A percentile compares a stretch with the other conserved stretches of the same genome.
phyloP scores from a whole-genome alignment of 192 early-diverging fungal genomes.

The Entomortierella lignicola region DNA sequence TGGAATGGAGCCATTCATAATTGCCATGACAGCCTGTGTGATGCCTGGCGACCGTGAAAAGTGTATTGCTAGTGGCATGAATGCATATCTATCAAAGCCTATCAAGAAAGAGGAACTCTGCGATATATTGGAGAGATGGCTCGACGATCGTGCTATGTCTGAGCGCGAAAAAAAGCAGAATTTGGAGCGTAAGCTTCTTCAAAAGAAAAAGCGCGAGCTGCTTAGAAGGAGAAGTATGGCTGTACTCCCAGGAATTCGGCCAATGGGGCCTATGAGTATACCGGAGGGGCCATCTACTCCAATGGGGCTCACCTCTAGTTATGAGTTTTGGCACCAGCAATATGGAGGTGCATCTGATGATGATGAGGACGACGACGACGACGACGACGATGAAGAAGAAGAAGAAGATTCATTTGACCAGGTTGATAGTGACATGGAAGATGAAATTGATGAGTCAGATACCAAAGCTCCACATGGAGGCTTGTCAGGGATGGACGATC shows the following conservation, averaged over 20 bases:
- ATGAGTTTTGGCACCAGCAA: constrained; percentile 15
- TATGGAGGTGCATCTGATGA: constrained; percentile 8
- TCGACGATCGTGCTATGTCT: constrained; percentile 24
- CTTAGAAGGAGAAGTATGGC: constrained; percentile 34
- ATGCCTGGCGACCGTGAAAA: constrained; percentile 51
- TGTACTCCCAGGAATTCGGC: background rate
- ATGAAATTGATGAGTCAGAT: background rate
- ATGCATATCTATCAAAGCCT: constrained; percentile 62
- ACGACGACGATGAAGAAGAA: constrained; percentile 17
- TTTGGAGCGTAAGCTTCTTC: constrained; percentile 22
- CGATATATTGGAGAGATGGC: constrained; percentile 33
- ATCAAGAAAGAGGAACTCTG: constrained; percentile 60
- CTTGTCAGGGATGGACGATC: background rate
- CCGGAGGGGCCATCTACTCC: background rate
- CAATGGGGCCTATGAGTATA: background rate
- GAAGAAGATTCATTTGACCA: background rate
- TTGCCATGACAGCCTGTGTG: constrained; percentile 53
- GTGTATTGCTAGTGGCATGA: constrained; percentile 61
- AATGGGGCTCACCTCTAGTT: background rate
- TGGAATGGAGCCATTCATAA: constrained; percentile 20
- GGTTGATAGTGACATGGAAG: background rate
- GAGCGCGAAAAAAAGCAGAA: constrained; percentile 17
- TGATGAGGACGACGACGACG: constrained; percentile 19
- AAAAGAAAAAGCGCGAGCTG: constrained; percentile 44
- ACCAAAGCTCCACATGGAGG: background rate